Evolutionary conservation across 2,329 filamentous ascomycete species (phyloP).

Genomic region (Nigrospora osmanthi): DNA sequence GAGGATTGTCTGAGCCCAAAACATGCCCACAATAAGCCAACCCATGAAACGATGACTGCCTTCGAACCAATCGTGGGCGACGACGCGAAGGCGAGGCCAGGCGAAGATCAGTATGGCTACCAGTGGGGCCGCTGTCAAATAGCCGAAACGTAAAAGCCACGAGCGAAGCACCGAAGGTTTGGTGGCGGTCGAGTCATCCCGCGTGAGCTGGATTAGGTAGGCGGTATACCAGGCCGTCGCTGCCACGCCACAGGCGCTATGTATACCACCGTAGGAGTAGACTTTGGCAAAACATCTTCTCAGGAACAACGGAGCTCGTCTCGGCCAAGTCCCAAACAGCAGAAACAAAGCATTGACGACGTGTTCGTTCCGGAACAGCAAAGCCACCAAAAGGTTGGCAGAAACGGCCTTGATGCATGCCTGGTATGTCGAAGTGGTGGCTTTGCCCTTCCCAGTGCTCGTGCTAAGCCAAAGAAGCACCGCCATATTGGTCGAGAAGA

Average conservation of each 20-base stretch:
- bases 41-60: slow-evolving; percentile 48
- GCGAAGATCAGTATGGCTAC: slow-evolving; percentile 41
- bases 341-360: slow-evolving; percentile 38
- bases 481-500: slow-evolving; percentile 26
- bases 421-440: slow-evolving; percentile 4
- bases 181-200: too few species aligned
- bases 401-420: slow-evolving; percentile 4
- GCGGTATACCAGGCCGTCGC: slow-evolving; percentile 38
- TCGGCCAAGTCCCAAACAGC: slow-evolving; percentile 18
- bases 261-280: slow-evolving; percentile 45
- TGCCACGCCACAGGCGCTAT: slow-evolving; percentile 41
- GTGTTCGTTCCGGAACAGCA: slow-evolving; percentile 37
- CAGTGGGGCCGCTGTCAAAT: slow-evolving; percentile 37
- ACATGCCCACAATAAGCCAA: slow-evolving; percentile 42
- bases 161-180: not conserved
- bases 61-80: slow-evolving; percentile 49
- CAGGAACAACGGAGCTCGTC: slow-evolving; percentile 30
- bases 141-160: slow-evolving; percentile 26
- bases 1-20: slow-evolving; percentile 41
- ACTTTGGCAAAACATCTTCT: slow-evolving; percentile 38
- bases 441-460: slow-evolving; percentile 11
- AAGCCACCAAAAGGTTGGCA: slow-evolving; percentile 30
- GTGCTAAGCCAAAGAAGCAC: slow-evolving; percentile 13
- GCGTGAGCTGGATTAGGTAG: slow-evolving; percentile 24
- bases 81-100: slow-evolving; percentile 40